Evolutionary conservation across 2,329 filamentous ascomycete genomes (phyloP).

Genomic region (Exophiala aquamarina): DNA sequence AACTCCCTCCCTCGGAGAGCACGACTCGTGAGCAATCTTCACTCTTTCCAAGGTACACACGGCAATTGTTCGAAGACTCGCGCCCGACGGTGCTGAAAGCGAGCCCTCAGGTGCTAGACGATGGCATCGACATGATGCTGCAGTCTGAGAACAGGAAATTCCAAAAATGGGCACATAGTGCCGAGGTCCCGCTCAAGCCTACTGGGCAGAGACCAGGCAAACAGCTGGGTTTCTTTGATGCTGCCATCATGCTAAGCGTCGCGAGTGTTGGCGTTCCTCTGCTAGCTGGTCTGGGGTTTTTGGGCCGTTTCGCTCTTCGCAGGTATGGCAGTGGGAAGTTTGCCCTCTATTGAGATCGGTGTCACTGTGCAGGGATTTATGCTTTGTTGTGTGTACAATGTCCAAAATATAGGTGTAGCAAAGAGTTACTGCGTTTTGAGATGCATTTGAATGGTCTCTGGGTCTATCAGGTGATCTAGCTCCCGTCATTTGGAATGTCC

Average conservation of each 20-base stretch:
- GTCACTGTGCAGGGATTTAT: too few relatives aligned
- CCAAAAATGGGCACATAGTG: neutral
- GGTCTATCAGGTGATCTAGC: too few relatives aligned
- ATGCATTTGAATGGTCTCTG: too few relatives aligned
- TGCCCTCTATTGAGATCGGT: too few relatives aligned
- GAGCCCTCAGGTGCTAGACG: too few relatives aligned
- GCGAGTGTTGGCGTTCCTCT: constrained; percentile 17
- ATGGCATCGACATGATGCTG: constrained; percentile 10
- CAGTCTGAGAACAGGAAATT: neutral
- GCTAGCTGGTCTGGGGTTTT: neutral
- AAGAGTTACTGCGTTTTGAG: too few relatives aligned
- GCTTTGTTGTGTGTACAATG: too few relatives aligned
- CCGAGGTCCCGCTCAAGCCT: neutral
- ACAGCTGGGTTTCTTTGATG: constrained; percentile 6
- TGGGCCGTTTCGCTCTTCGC: constrained; percentile 20
- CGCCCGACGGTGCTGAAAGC: too few relatives aligned
- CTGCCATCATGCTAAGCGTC: constrained; percentile 22
- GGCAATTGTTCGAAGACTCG: neutral
- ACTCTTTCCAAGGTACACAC: neutral
- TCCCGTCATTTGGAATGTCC: too few relatives aligned
- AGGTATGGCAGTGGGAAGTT: constrained; percentile 24
- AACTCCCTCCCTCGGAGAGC: neutral
- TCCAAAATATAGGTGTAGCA: too few relatives aligned
- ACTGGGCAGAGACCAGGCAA: constrained; percentile 1
- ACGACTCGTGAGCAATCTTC: neutral